Evolutionary conservation across 106 monocot genomes (phyloP), one percentile per base, ranked within the genome.

Genomic region (Acorus calamus): DNA sequence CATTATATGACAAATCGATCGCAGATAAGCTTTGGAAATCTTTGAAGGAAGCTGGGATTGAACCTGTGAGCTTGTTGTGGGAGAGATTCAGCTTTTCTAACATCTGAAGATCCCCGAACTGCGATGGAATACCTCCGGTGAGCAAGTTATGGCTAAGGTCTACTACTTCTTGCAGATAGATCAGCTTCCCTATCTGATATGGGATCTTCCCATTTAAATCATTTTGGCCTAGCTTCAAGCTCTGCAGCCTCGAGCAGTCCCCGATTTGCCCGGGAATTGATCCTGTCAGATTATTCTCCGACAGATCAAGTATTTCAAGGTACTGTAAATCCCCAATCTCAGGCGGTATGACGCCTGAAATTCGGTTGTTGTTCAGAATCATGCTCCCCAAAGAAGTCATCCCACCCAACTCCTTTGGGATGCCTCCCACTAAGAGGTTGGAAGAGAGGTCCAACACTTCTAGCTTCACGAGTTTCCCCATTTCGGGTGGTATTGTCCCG

Each of bases 401-500:
- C 0, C 12, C 14, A 2, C 69, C 56, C 3, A 79, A 56, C 10
- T 71, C 71, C 3, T 42, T 66, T 41, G 79, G 79, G 10, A 83
- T 69, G 6, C 9, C 50, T 6, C 83, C 83, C 4, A 42, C 9
- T 8, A 83, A 13, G 2, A 47, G 59, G 50, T 83, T 83, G 10
- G 76, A 72, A 3, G 74, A 59, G 8, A 83, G 61, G 56, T 68
- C 72, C 0, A 83, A 64, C 46, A 66, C 67, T 42, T 11, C 3
- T 60, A 50, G 2, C 71, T 8, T 42, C 76, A 66, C 9, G 13
- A 42, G 0, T 10, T 50, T 41, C 6, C 75, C 72, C 46, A 73
- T 13, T n/a, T 52, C 57, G 5, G 62, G 50, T 4, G 83, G 83
- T 53, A 83, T 75, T 7, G 50, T 52, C 4, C 83, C 83, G n/a